Percentiles rank a stretch among this genome's conserved stretches.
Evolutionary conservation across 805 yeast species (phyloP).

Genomic region (Metschnikowia shivogae): DNA sequence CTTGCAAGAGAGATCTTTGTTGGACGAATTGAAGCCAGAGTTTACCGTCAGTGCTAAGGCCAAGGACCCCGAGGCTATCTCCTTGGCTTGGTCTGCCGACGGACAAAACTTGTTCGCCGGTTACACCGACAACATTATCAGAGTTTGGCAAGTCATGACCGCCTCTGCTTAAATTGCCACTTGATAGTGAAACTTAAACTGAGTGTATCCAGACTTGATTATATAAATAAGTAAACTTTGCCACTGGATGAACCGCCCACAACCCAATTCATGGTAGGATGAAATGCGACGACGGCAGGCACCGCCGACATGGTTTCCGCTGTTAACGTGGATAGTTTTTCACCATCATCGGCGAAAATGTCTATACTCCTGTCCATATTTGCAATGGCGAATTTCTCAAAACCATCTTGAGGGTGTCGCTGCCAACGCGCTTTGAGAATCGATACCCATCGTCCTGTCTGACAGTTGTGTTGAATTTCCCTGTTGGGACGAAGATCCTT

Average conservation of each 20-base stretch:
- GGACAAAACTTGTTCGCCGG: constrained; percentile 99
- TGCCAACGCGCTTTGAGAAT: constrained; percentile 91
- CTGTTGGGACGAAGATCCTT: background rate
- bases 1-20: constrained; percentile 89
- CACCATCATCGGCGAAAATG: constrained; percentile 72
- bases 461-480: constrained; percentile 79
- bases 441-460: constrained; percentile 96
- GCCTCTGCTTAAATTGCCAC: constrained; percentile 41
- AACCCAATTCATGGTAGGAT: constrained; percentile 83
- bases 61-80: constrained; percentile 96
- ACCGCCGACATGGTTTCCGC: constrained; percentile 70
- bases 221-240: constrained; percentile 62
- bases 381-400: constrained; percentile 83
- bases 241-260: constrained; percentile 96
- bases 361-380: constrained; percentile 90
- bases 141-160: constrained; percentile 99
- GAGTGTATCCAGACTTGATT: constrained; percentile 4
- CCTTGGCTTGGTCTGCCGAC: constrained; percentile 99
- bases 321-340: constrained; percentile 70
- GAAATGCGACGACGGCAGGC: constrained; percentile 85
- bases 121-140: constrained; percentile 98
- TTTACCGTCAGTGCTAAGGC: constrained; percentile 83
- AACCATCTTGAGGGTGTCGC: constrained; percentile 58
- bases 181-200: background rate
- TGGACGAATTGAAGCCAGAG: constrained; percentile 98